Evolutionary conservation across 805 yeast genomes (phyloP), one percentile per base, ranked within the genome.

Genomic region (Sugiyamaella floridensis): DNA sequence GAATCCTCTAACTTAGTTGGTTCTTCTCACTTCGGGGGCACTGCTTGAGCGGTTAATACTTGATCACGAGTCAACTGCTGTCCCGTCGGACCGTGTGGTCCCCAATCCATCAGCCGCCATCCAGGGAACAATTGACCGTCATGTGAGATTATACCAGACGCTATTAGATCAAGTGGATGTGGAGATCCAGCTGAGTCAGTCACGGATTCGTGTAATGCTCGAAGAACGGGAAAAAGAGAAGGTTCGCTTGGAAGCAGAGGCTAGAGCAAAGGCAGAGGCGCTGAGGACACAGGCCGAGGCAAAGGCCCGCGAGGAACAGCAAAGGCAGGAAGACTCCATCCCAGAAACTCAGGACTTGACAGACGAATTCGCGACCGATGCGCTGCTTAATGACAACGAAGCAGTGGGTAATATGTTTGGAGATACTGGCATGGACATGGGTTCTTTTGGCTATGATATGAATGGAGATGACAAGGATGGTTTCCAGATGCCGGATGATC

Each of bases 101-200:
- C 61, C 63, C 14, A 61, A 61, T 50, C 62, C 63, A 4, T 61
- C 62, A 1, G 45, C 58, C 4, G 47, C 51, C 15, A 48, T 60
- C 16, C 63, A 60, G 43, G 40, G 53, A 6, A 32, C 59, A 6
- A 55, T 61, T 18, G 60, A 61, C 52, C 51, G 53, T 5, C 57
- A 54, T 15, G 34, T 57, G 5, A 45, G 48, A 12, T 28, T n/a
- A 28, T 59, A 52, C 49, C 61, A 58, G 43, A 28, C 52, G 11
- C 42, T 58, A 3, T 49, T 60, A 40, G 63, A 60, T 37, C 55
- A 58, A 19, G 48, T 55, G 22, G 63, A 60, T 16, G 47, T 54
- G 10, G 57, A 54, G 47, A 47, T 60, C 16, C 63, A 57, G 56
- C 47, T 55, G 37, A 43, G 53, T 18, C 49, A 45, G 19, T 45